These are phyloP conservation scores for Septoria linicola DNA, from an alignment of 2,329 filamentous ascomycete genomes.

Conservation along the genomic window DNA sequence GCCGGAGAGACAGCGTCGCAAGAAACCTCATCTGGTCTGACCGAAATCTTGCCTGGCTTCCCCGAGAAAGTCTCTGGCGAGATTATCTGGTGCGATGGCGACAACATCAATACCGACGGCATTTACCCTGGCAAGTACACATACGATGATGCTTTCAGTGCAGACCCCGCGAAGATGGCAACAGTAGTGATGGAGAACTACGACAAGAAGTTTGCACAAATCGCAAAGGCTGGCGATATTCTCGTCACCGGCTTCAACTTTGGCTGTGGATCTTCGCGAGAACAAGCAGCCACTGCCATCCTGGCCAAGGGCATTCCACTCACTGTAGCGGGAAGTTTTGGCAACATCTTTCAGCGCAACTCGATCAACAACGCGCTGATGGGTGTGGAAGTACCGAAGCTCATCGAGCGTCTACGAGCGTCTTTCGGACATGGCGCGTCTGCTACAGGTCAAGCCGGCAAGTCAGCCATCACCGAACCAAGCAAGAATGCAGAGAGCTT, in stretches of 20 bases:
- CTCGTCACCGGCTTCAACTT: constrained; percentile 88
- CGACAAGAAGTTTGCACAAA: constrained; percentile 65
- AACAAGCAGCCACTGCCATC: constrained; percentile 86
- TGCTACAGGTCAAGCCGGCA: constrained; percentile 23
- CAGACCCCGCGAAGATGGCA: constrained; percentile 76
- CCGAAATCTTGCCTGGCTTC: constrained; percentile 80
- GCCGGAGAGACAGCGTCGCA: constrained; percentile 35
- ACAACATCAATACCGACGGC: constrained; percentile 87
- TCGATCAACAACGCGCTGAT: constrained; percentile 77
- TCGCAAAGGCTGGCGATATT: constrained; percentile 71
- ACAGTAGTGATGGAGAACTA: constrained; percentile 94
- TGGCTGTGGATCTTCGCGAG: constrained; percentile 75
- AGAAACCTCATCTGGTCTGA: constrained; percentile 45
- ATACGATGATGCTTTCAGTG: constrained; percentile 79
- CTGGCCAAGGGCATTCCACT: constrained; percentile 77
- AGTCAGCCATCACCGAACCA: constrained; percentile 52
- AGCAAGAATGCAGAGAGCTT: constrained; percentile 51
- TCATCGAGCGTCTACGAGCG: constrained; percentile 65
- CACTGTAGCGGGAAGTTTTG: constrained; percentile 76
- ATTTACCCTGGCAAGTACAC: constrained; percentile 93
- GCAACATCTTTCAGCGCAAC: constrained; percentile 79
- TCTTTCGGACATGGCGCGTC: constrained; percentile 47
- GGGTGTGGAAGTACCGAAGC: constrained; percentile 66
- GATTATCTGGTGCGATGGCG: constrained; percentile 81
- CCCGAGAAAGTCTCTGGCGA: constrained; percentile 79